Percentiles rank a stretch among this genome's conserved stretches.
phyloP scores from a whole-genome alignment of 768 basidiomycete genomes.

The Wakefieldia striispora region DNA sequence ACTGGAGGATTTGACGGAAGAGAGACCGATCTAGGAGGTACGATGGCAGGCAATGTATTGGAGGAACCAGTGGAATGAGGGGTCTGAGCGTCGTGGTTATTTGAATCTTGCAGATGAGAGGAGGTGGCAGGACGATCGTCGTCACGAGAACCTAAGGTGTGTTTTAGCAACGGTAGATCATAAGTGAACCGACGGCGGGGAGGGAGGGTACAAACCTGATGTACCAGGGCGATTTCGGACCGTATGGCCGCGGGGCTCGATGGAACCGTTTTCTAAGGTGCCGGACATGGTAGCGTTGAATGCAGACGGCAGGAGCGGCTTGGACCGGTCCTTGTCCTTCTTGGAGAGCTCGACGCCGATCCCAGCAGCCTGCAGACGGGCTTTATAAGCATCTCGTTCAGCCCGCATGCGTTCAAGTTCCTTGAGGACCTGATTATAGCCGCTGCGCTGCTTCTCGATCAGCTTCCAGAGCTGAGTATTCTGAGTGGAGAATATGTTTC shows the following conservation, averaged over 20 bases:
- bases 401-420: conserved; percentile 81
- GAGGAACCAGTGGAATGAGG: background rate
- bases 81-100: conserved; percentile 7
- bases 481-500: conserved; percentile 77
- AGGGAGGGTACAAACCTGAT: conserved; percentile 26
- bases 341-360: conserved; percentile 39
- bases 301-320: conserved; percentile 14
- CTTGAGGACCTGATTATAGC: conserved; percentile 77
- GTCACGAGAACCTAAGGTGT: conserved; percentile 7
- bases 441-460: conserved; percentile 85
- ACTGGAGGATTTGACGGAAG: conserved; percentile 13
- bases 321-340: conserved; percentile 28
- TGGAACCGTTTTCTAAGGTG: conserved; percentile 12
- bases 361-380: conserved; percentile 31
- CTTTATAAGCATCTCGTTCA: conserved; percentile 67
- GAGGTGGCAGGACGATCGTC: conserved; percentile 24
- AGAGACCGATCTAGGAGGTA: conserved; percentile 23
- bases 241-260: conserved; percentile 27
- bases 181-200: background rate
- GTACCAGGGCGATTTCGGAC: conserved; percentile 32
- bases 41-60: conserved; percentile 11
- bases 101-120: conserved; percentile 14
- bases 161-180: background rate
- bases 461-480: conserved; percentile 94
- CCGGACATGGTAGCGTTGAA: conserved; percentile 25